A percentile compares a stretch with the other conserved stretches of the same genome.
Evolutionary conservation across 495 filamentous ascomycete genomes (phyloP).

Genomic region (Aspergillus steynii): DNA sequence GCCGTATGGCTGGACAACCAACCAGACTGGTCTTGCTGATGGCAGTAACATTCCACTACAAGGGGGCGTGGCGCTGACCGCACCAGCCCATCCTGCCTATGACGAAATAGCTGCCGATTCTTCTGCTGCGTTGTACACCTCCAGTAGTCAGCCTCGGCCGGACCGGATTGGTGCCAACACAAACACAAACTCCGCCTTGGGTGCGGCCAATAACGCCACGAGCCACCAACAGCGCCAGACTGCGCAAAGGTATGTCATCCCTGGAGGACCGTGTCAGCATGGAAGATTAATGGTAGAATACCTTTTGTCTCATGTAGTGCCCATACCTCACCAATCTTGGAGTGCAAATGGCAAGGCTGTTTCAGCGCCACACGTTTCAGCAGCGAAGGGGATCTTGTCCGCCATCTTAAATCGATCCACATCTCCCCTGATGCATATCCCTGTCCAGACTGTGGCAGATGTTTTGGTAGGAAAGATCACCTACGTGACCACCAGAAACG

Average conservation of each 20-base stretch:
- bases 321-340: background rate
- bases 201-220: background rate
- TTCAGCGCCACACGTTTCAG: background rate
- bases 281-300: background rate
- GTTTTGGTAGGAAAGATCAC: conserved; percentile 12
- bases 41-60: too few relatives aligned
- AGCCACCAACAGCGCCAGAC: background rate
- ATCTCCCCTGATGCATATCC: conserved; percentile 7
- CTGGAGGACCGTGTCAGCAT: background rate
- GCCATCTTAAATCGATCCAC: conserved; percentile 12
- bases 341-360: conserved; percentile 9
- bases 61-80: too few relatives aligned
- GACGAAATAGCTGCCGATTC: background rate
- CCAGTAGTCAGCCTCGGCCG: background rate
- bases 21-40: too few relatives aligned
- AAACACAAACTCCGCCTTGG: background rate
- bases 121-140: background rate
- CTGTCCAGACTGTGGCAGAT: conserved; percentile 5
- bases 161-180: background rate
- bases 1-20: too few relatives aligned
- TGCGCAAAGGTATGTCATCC: conserved; percentile 1
- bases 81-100: background rate
- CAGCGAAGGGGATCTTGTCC: conserved; percentile 2
- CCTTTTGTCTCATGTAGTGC: background rate
- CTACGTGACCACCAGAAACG: conserved; percentile 1